phyloP scores from a whole-genome alignment of 2,329 filamentous ascomycete genomes.

The Trichoderma atroviride region DNA sequence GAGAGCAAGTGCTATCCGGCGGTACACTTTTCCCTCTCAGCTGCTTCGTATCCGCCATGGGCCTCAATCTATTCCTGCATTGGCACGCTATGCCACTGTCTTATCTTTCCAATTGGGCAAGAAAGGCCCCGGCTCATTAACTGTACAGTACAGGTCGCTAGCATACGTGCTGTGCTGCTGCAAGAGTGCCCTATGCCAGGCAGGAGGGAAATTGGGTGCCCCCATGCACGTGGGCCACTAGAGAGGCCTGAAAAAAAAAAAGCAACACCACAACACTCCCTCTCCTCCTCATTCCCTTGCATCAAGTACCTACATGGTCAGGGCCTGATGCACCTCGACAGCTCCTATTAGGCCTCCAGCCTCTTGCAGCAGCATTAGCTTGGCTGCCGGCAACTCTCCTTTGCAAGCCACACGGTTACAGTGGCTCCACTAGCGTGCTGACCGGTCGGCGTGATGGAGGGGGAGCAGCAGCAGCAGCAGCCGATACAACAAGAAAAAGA shows the following conservation, averaged over 20 bases:
- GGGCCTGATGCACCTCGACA: constrained; percentile 14
- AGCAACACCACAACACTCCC: not conserved
- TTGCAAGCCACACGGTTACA: not conserved
- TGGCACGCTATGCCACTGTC: not conserved
- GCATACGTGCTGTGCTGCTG: not conserved
- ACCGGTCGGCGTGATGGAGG: constrained; percentile 9
- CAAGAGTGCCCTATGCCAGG: not conserved
- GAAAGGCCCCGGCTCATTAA: not conserved
- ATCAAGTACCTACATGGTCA: not conserved
- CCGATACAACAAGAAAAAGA: not conserved
- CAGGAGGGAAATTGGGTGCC: not conserved
- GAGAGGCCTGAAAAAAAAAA: not conserved
- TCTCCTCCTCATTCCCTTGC: not conserved
- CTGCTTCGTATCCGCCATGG: not conserved
- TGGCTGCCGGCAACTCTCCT: not conserved
- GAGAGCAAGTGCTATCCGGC: not conserved
- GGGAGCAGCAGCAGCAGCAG: not conserved
- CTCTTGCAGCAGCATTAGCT: not conserved
- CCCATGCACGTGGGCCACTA: not conserved
- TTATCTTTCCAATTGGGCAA: not conserved
- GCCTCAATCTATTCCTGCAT: not conserved
- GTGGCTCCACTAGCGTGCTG: constrained; percentile 8
- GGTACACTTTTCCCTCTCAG: not conserved
- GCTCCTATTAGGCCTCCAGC: not conserved
- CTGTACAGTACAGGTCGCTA: not conserved